phyloP scores from a whole-genome alignment of 1,284 basidiomycete genomes.

The Ceratobasidium sp. region DNA sequence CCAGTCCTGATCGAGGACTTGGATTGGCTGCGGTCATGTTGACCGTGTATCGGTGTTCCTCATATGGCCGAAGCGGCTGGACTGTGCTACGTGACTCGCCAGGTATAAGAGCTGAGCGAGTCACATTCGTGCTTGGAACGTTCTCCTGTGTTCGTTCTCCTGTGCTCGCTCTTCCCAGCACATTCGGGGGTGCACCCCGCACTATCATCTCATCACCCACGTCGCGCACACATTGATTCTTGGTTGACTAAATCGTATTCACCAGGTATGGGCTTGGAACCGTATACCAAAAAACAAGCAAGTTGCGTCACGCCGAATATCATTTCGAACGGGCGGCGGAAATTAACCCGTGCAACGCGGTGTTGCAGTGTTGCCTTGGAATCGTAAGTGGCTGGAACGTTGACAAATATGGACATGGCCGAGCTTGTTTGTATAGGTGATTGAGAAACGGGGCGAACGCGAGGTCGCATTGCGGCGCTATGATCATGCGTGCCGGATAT shows the following conservation, averaged over 20 bases:
- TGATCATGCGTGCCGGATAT: conserved; percentile 74
- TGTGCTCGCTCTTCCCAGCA: no score
- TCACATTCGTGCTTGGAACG: conserved; percentile 10
- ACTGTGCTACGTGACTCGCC: conserved; percentile 2
- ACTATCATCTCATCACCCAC: neutral
- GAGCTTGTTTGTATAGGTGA: conserved; percentile 61
- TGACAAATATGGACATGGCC: conserved; percentile 28
- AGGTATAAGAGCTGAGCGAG: conserved; percentile 24
- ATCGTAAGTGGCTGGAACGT: conserved; percentile 65
- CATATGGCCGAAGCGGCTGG: conserved; percentile 6
- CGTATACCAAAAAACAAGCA: conserved; percentile 91
- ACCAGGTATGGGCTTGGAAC: conserved; percentile 94
- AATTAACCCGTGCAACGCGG: conserved; percentile 90
- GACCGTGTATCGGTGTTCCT: conserved; percentile 12
- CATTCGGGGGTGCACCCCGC: conserved; percentile 14
- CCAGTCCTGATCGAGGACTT: neutral
- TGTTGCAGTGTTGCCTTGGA: conserved; percentile 87
- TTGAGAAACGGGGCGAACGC: conserved; percentile 79
- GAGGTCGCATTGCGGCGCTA: conserved; percentile 77
- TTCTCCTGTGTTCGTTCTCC: conserved; percentile 12
- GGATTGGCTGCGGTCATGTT: conserved; percentile 30
- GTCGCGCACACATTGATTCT: neutral
- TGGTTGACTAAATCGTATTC: conserved; percentile 30
- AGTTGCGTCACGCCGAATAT: conserved; percentile 88
- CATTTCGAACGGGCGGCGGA: conserved; percentile 89